phyloP scores from a whole-genome alignment of 306 rosid genomes.

The Sindora glabra region DNA sequence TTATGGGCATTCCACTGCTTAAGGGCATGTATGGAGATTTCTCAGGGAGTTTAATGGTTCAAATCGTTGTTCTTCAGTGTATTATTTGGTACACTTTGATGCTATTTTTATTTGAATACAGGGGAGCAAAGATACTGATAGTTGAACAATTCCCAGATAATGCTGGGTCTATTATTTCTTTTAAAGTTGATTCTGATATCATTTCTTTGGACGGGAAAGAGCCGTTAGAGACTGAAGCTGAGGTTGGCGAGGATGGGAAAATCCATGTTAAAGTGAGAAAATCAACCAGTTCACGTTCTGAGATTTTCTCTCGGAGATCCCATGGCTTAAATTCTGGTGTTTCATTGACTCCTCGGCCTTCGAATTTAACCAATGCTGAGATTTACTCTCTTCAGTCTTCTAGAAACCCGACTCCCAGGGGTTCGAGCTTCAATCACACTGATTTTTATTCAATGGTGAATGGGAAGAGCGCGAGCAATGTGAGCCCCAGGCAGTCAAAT shows the following conservation, averaged over 20 bases:
- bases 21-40: conserved; percentile 72
- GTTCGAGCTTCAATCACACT: conserved; percentile 71
- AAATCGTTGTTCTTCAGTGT: conserved; percentile 75
- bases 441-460: conserved; percentile 65
- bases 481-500: conserved; percentile 59
- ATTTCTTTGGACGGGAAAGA: conserved; percentile 73
- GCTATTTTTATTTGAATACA: conserved; percentile 72
- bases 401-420: conserved; percentile 78
- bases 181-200: conserved; percentile 72
- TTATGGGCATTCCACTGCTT: conserved; percentile 75
- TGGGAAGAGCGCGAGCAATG: conserved; percentile 37
- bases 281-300: conserved; percentile 58
- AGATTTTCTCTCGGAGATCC: conserved; percentile 50
- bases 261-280: conserved; percentile 68
- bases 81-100: conserved; percentile 76
- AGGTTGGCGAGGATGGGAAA: conserved; percentile 77
- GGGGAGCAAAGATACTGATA: conserved; percentile 69
- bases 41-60: conserved; percentile 64
- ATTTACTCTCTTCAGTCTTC: conserved; percentile 73
- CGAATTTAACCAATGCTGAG: conserved; percentile 75
- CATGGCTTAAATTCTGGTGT: conserved; percentile 58
- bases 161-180: conserved; percentile 62
- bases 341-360: conserved; percentile 64
- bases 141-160: conserved; percentile 84
- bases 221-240: conserved; percentile 67